Percentiles rank a stretch among this genome's conserved stretches.
Evolutionary conservation across 1,284 basidiomycete genomes (phyloP).

Genomic region (Cryptococcus neoformans): DNA sequence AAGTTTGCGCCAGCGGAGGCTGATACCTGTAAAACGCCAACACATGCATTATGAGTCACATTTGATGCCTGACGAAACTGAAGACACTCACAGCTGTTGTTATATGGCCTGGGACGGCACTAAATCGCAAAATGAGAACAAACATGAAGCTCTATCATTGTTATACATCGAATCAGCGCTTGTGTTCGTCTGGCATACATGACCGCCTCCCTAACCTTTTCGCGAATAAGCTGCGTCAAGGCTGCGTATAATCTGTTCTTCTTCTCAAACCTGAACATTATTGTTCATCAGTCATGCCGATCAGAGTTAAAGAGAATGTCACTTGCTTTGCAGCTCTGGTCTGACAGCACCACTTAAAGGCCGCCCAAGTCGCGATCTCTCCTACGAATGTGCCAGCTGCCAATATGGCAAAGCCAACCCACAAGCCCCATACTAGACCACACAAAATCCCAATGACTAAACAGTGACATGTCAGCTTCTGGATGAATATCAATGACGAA

Average conservation of each 20-base stretch:
- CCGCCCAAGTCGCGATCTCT: conserved; percentile 42
- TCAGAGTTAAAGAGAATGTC: conserved; percentile 27
- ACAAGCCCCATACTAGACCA: conserved; percentile 42
- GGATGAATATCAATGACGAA: neutral
- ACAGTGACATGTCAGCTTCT: neutral
- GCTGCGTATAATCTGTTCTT: conserved; percentile 42
- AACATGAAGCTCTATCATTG: conserved; percentile 39
- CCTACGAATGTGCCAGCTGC: conserved; percentile 45
- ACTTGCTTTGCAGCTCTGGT: conserved; percentile 38
- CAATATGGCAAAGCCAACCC: conserved; percentile 41
- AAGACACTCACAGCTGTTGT: conserved; percentile 30
- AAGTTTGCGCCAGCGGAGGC: conserved; percentile 44
- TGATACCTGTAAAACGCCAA: conserved; percentile 16
- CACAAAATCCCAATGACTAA: conserved; percentile 34
- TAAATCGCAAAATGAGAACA: conserved; percentile 43
- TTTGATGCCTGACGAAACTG: too few relatives aligned
- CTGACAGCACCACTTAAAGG: conserved; percentile 43
- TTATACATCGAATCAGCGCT: neutral
- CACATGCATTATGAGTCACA: neutral
- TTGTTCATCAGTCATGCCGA: conserved; percentile 31
- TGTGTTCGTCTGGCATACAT: neutral
- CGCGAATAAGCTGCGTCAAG: conserved; percentile 42
- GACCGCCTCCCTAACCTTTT: conserved; percentile 24
- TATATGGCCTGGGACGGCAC: conserved; percentile 45
- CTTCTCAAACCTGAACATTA: conserved; percentile 32